These are phyloP conservation scores for Phytopythium cucurbitacearum DNA, from an alignment of 352 stramenopile species.

Conservation along the genomic window DNA sequence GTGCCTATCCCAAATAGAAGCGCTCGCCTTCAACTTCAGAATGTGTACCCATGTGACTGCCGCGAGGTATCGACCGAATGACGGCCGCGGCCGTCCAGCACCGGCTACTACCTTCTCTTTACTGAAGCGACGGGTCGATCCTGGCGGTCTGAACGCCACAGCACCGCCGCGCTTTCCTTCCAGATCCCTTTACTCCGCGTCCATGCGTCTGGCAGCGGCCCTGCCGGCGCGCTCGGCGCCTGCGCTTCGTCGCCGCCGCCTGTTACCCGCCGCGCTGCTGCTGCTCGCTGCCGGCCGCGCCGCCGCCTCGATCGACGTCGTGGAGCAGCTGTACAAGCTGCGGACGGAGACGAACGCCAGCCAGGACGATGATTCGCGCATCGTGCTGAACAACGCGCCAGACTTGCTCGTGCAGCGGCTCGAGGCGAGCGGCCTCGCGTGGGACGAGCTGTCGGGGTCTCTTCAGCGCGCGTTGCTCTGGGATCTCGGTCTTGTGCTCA, in stretches of 20 bases:
- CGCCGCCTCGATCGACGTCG: slow-evolving; percentile 17
- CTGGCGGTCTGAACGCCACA: no score
- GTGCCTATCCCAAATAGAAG: no score
- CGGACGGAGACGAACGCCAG: slow-evolving; percentile 3
- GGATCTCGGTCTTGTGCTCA: slow-evolving; percentile 43
- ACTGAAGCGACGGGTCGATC: no score
- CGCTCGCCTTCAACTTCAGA: no score
- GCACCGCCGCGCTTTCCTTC: no score
- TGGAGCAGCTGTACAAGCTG: slow-evolving; percentile 15
- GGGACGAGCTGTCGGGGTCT: slow-evolving; percentile 27
- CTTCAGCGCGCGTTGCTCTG: slow-evolving; percentile 54
- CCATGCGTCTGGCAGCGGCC: no score
- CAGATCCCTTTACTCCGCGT: no score
- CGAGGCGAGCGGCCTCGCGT: slow-evolving; percentile 17
- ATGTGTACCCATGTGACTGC: no score
- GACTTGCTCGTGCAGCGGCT: slow-evolving; percentile 18
- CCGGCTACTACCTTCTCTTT: no score
- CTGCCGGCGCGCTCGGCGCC: not conserved
- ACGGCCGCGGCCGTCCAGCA: no score
- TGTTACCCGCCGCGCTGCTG: not conserved
- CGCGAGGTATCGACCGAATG: no score
- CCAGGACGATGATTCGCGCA: slow-evolving; percentile 1
- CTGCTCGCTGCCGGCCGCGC: not conserved
- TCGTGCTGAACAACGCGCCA: slow-evolving; percentile 19
- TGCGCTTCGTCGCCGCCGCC: not conserved